These are phyloP conservation scores for Fusarium praegraminearum DNA, from an alignment of 2,329 filamentous ascomycete species.

Conservation along the genomic window DNA sequence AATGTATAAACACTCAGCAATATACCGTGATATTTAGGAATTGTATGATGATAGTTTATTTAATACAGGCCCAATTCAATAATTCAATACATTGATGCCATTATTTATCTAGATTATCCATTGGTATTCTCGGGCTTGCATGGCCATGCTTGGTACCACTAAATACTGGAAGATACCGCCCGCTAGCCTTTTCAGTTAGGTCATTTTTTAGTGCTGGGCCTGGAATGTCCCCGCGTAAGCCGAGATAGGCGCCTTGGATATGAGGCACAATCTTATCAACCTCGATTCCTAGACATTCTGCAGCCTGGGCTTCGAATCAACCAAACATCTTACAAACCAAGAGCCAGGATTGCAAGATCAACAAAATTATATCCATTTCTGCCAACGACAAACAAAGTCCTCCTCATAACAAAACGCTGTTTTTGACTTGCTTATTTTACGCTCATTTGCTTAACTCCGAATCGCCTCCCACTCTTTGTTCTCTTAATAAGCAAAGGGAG, in stretches of 20 bases:
- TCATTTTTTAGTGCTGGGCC: not conserved
- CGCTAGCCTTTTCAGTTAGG: slow-evolving; percentile 9
- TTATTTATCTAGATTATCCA: not conserved
- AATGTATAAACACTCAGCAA: not conserved
- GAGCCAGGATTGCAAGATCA: slow-evolving; percentile 30
- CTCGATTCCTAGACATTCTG: slow-evolving; percentile 25
- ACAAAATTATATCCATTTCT: slow-evolving; percentile 29
- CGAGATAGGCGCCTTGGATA: slow-evolving; percentile 14
- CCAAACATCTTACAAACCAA: slow-evolving; percentile 40
- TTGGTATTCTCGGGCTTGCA: not conserved
- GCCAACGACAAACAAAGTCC: slow-evolving; percentile 1
- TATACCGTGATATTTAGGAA: accelerated
- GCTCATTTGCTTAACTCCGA: not conserved
- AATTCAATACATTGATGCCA: not conserved
- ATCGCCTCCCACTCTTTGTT: slow-evolving; percentile 7
- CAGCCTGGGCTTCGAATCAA: slow-evolving; percentile 28
- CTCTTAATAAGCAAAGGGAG: slow-evolving; percentile 35
- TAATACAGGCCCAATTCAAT: not conserved
- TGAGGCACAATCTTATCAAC: slow-evolving; percentile 17
- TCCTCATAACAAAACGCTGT: slow-evolving; percentile 5
- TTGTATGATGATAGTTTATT: not conserved
- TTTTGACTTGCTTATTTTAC: not conserved
- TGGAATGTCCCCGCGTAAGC: slow-evolving; percentile 20
- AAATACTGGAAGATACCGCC: not conserved
- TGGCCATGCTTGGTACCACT: not conserved